Percentiles rank a stretch among this genome's conserved stretches.
Conservation (phyloP, 2,329 filamentous ascomycete species). For the Scortechinia acanthostroma region DNA sequence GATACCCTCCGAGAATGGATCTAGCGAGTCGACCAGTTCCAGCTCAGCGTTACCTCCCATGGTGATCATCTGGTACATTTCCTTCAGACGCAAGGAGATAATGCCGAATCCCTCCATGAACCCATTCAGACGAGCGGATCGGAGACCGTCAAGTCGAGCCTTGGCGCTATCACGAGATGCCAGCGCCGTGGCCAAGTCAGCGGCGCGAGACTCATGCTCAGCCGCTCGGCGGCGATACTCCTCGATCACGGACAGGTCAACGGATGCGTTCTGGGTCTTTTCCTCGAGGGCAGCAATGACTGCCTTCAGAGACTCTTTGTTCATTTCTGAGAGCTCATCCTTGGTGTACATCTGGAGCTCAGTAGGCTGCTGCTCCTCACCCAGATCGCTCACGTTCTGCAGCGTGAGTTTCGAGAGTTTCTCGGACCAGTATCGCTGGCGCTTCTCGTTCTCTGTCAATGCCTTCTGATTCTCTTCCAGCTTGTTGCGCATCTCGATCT, state of each 20-base stretch:
- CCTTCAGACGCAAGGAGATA: slow-evolving; percentile 90
- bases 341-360: slow-evolving; percentile 16
- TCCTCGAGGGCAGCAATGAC: slow-evolving; percentile 58
- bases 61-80: slow-evolving; percentile 99
- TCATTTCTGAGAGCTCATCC: slow-evolving; percentile 57
- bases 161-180: slow-evolving; percentile 77
- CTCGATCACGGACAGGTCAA: slow-evolving; percentile 81
- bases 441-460: slow-evolving; percentile 77
- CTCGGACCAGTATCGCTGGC: slow-evolving; percentile 78
- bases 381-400: slow-evolving; percentile 71
- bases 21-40: slow-evolving; percentile 89
- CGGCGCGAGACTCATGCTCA: slow-evolving; percentile 74
- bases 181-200: slow-evolving; percentile 75
- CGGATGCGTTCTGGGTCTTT: slow-evolving; percentile 74
- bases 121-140: slow-evolving; percentile 81
- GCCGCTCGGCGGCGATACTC: slow-evolving; percentile 83
- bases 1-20: slow-evolving; percentile 95
- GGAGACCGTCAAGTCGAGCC: slow-evolving; percentile 84
- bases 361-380: slow-evolving; percentile 19
- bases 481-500: slow-evolving; percentile 98
- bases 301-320: slow-evolving; percentile 49
- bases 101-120: slow-evolving; percentile 97
- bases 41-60: slow-evolving; percentile 98
- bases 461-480: slow-evolving; percentile 93
- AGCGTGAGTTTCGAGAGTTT: slow-evolving; percentile 78